These are phyloP conservation scores for Aspergillus funiculosus DNA, from an alignment of 495 filamentous ascomycete genomes.

Conservation along the genomic window DNA sequence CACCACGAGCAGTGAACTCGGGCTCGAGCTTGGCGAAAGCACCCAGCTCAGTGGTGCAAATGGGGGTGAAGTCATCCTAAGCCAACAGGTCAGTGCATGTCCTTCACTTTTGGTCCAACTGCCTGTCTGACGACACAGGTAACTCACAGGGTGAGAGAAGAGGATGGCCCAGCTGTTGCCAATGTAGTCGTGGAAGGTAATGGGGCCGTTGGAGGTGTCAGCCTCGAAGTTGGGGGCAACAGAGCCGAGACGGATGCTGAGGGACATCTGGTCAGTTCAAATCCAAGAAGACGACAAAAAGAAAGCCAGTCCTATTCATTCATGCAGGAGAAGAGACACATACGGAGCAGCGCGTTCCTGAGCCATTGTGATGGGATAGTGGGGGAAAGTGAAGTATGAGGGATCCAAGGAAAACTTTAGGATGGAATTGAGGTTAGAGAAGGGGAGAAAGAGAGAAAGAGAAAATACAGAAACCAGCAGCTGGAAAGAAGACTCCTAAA, in stretches of 20 bases:
- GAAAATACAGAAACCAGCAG: conserved; percentile 10
- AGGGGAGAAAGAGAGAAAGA: conserved; percentile 9
- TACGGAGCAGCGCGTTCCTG: conserved; percentile 46
- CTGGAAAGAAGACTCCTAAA: conserved; percentile 5
- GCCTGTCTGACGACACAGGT: conserved; percentile 10
- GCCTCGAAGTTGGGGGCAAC: conserved; percentile 91
- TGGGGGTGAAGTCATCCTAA: conserved; percentile 71
- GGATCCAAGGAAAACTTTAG: background rate
- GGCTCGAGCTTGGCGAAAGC: conserved; percentile 95
- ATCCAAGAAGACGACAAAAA: background rate
- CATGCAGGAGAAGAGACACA: conserved; percentile 17
- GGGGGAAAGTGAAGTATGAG: background rate
- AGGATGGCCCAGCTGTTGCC: conserved; percentile 91
- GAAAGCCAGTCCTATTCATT: no score
- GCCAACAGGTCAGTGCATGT: background rate
- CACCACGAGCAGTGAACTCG: conserved; percentile 88
- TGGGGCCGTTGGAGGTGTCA: conserved; percentile 82
- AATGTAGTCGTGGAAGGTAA: conserved; percentile 97
- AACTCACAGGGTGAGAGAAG: conserved; percentile 89
- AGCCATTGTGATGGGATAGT: conserved; percentile 43
- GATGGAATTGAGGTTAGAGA: background rate
- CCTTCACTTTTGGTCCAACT: background rate
- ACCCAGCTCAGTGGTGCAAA: conserved; percentile 98
- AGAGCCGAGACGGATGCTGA: conserved; percentile 79
- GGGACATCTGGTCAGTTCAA: background rate